phyloP scores from a whole-genome alignment of 2,329 filamentous ascomycete genomes.

The Colletotrichum coccodes region DNA sequence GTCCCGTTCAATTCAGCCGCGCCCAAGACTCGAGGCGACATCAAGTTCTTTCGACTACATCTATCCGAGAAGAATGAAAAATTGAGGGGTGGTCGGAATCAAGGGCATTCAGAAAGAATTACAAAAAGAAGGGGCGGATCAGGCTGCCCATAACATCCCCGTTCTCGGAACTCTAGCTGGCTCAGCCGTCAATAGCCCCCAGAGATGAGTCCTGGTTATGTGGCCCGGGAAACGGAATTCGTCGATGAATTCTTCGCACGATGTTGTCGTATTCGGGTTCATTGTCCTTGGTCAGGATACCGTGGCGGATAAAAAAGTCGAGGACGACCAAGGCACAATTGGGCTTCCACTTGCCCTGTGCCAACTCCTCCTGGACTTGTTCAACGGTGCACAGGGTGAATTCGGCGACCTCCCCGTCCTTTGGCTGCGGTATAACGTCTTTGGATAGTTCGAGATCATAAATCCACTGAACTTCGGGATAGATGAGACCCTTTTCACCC shows the following conservation, averaged over 20 bases:
- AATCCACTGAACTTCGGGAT: constrained; percentile 91
- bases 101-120: background rate
- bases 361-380: constrained; percentile 78
- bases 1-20: background rate
- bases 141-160: background rate
- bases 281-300: constrained; percentile 80
- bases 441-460: constrained; percentile 85
- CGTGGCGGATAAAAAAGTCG: constrained; percentile 91
- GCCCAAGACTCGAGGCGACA: background rate
- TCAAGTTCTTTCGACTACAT: background rate
- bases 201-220: constrained; percentile 48
- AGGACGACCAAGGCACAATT: constrained; percentile 88
- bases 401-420: constrained; percentile 88
- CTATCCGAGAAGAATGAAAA: background rate
- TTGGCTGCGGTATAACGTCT: constrained; percentile 76
- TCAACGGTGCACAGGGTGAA: constrained; percentile 83
- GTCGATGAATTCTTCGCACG: constrained; percentile 77
- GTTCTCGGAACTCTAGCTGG: background rate
- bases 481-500: constrained; percentile 83
- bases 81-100: background rate
- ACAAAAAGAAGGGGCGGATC: background rate
- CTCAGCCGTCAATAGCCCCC: constrained; percentile 12
- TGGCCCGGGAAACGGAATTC: constrained; percentile 81
- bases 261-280: constrained; percentile 85
- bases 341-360: constrained; percentile 84